Evolutionary conservation across 1,284 basidiomycete genomes (phyloP).

Genomic region (Filobasidium uniguttulatum): DNA sequence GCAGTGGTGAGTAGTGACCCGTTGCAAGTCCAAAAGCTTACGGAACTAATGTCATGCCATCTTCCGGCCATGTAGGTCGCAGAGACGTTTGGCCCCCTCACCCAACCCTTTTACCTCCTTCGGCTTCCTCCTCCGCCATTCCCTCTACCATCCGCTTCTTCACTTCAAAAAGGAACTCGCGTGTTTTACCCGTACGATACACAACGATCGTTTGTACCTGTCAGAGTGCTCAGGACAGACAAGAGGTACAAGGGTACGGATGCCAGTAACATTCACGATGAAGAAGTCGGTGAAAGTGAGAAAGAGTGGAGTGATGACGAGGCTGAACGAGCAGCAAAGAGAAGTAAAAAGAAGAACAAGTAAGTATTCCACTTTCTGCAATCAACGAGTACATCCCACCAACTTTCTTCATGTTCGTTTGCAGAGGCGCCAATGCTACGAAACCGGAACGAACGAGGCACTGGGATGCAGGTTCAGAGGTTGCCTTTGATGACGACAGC

Average conservation of each 20-base stretch:
- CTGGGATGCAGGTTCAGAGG: not conserved
- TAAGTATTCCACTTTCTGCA: conserved; percentile 6
- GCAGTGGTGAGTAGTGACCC: conserved; percentile 36
- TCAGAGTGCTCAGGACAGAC: conserved; percentile 31
- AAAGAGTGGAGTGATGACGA: conserved; percentile 46
- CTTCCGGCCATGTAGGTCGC: conserved; percentile 31
- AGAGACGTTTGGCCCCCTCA: conserved; percentile 45
- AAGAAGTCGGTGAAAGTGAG: conserved; percentile 44
- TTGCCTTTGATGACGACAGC: conserved; percentile 1
- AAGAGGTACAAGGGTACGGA: conserved; percentile 41
- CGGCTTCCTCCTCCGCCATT: conserved; percentile 33
- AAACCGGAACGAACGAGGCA: conserved; percentile 1
- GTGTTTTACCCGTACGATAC: conserved; percentile 39
- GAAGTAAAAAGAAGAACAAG: conserved; percentile 25
- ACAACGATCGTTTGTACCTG: conserved; percentile 39
- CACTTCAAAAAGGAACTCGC: conserved; percentile 21
- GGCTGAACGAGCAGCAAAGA: conserved; percentile 40
- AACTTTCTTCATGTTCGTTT: not conserved
- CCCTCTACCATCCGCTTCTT: conserved; percentile 22
- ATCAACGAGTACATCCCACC: conserved; percentile 7
- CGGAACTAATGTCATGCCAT: not conserved
- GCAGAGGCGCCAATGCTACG: not conserved
- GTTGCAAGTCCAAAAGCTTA: not conserved
- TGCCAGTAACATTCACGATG: conserved; percentile 44
- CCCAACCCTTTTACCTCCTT: conserved; percentile 41